Evolutionary conservation across 2,329 filamentous ascomycete genomes (phyloP).

Genomic region (Stachybotrys chlorohalonatus): DNA sequence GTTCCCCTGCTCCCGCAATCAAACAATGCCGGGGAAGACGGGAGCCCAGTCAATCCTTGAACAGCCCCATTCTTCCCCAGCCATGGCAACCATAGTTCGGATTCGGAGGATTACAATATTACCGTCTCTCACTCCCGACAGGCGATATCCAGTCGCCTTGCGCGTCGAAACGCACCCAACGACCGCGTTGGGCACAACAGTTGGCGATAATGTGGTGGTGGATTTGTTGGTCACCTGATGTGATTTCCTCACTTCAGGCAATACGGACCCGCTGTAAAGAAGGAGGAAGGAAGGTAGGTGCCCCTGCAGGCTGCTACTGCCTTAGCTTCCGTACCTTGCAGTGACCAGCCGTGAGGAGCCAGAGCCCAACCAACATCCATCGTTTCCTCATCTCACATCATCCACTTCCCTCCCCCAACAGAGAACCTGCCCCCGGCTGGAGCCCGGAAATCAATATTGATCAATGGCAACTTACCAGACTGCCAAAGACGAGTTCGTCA

Average conservation of each 20-base stretch:
- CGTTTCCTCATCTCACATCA: not conserved
- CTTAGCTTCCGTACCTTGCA: not conserved
- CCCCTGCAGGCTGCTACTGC: not conserved
- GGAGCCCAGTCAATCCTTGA: not conserved
- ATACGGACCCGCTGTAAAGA: not conserved
- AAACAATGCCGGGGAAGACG: not conserved
- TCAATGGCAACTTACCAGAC: constrained; percentile 20
- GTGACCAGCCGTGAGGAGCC: not conserved
- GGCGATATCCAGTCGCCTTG: too few relatives aligned
- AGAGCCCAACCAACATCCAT: not conserved
- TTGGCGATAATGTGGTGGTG: not conserved
- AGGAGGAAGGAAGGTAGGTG: not conserved
- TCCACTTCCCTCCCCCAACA: not conserved
- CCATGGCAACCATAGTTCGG: not conserved
- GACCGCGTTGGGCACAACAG: too few relatives aligned
- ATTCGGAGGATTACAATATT: not conserved
- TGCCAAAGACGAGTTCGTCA: constrained; percentile 17
- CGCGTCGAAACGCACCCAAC: too few relatives aligned
- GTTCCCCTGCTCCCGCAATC: not conserved
- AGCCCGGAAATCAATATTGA: not conserved
- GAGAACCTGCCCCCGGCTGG: too few relatives aligned
- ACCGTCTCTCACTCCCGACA: not conserved
- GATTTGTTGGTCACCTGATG: not conserved
- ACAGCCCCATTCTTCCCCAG: not conserved
- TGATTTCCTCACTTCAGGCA: not conserved